Conservation (phyloP, 2,329 filamentous ascomycete species). For the Ilyonectria mors-panacis region DNA sequence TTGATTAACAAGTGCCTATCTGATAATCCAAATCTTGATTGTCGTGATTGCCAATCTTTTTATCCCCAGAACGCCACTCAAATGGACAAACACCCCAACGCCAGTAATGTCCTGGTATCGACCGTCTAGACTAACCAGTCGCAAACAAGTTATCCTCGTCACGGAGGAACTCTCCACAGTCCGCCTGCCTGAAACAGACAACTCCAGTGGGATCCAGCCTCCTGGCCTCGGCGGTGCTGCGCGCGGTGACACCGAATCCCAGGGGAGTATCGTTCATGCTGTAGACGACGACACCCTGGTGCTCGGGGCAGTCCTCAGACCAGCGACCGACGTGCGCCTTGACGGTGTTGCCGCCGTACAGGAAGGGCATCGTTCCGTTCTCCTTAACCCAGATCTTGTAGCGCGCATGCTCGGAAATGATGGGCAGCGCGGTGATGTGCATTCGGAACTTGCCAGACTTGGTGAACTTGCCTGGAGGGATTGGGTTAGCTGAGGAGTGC, state of each 20-base stretch:
- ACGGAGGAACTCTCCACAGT: conserved; percentile 94
- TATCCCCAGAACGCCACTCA: conserved; percentile 39
- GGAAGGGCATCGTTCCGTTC: conserved; percentile 97
- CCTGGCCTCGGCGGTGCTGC: conserved; percentile 86
- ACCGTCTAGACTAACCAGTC: conserved; percentile 56
- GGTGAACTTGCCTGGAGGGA: conserved; percentile 84
- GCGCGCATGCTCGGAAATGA: conserved; percentile 90
- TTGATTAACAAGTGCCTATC: conserved; percentile 40
- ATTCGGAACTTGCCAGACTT: conserved; percentile 97
- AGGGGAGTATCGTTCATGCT: conserved; percentile 94
- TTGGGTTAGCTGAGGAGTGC: conserved; percentile 14
- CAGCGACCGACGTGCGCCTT: conserved; percentile 81
- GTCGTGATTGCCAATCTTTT: conserved; percentile 30
- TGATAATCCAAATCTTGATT: conserved; percentile 42
- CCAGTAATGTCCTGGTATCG: conserved; percentile 36
- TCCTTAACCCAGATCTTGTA: conserved; percentile 98
- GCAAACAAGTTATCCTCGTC: conserved; percentile 81
- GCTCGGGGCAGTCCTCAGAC: conserved; percentile 93
- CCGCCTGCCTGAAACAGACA: conserved; percentile 90
- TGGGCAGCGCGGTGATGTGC: conserved; percentile 89
- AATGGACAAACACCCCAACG: conserved; percentile 45
- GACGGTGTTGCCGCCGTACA: conserved; percentile 93
- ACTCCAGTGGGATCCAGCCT: conserved; percentile 92
- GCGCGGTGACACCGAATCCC: conserved; percentile 93
- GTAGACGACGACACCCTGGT: conserved; percentile 91